Conservation (phyloP, 176 grass and related monocot genomes). For the Puya raimondii region DNA sequence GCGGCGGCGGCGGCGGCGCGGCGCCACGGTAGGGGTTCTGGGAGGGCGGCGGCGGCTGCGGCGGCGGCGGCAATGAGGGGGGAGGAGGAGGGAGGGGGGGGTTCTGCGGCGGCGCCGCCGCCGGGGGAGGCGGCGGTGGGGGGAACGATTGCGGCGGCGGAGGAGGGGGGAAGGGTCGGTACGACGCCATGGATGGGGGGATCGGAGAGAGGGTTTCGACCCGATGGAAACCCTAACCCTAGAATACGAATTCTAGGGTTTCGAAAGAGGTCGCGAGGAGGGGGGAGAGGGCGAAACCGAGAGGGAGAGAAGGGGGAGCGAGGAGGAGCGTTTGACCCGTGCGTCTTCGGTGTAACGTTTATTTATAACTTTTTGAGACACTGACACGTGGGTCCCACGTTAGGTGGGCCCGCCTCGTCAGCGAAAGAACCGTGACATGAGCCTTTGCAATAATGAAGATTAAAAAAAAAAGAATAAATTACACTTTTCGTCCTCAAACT, state of each 20-base stretch:
- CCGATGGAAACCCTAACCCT: conserved; percentile 26
- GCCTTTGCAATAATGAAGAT: no score
- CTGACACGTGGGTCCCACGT: no score
- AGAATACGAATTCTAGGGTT: not conserved
- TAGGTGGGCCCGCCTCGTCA: no score
- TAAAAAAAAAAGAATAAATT: no score
- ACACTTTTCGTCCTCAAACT: no score
- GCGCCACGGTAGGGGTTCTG: conserved; percentile 27
- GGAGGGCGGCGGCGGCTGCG: conserved; percentile 9
- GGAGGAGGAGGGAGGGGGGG: conserved; percentile 37
- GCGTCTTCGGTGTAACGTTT: no score
- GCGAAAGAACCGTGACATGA: no score
- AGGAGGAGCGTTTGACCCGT: not conserved
- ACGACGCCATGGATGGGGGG: conserved; percentile 49
- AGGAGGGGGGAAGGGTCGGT: conserved; percentile 54
- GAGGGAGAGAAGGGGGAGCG: not conserved
- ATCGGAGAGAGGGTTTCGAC: conserved; percentile 26
- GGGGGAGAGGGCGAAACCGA: not conserved
- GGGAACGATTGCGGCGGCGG: conserved; percentile 30
- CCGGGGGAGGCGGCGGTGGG: conserved; percentile 34
- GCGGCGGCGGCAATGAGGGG: conserved; percentile 19
- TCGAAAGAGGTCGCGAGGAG: not conserved
- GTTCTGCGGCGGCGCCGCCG: conserved; percentile 27
- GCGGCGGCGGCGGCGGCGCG: not conserved
- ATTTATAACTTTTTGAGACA: no score